Conservation (phyloP, 495 filamentous ascomycete species). For the Daldinia decipiens region DNA sequence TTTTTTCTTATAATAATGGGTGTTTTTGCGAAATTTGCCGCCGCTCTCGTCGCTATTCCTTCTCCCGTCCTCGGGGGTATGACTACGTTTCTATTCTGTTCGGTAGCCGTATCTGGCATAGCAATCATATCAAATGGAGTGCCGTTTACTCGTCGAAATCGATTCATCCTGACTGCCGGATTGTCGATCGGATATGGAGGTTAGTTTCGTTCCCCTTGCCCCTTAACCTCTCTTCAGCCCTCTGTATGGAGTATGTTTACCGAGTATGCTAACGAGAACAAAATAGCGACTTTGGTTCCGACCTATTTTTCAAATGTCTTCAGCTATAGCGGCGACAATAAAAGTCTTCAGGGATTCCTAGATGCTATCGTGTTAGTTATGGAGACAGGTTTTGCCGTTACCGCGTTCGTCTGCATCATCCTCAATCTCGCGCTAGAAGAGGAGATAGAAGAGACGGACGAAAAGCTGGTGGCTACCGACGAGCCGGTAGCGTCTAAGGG, state of each 20-base stretch:
- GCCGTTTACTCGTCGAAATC: slow-evolving; percentile 83
- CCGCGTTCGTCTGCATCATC: slow-evolving; percentile 74
- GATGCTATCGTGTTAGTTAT: slow-evolving; percentile 85
- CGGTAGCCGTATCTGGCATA: slow-evolving; percentile 87
- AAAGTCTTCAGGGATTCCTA: slow-evolving; percentile 76
- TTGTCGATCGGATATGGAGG: slow-evolving; percentile 77
- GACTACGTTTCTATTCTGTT: slow-evolving; percentile 90
- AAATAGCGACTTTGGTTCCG: slow-evolving; percentile 77
- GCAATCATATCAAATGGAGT: slow-evolving; percentile 79
- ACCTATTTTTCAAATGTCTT: slow-evolving; percentile 82
- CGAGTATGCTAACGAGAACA: slow-evolving; percentile 28
- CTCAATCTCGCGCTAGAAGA: slow-evolving; percentile 78
- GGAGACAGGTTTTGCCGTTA: slow-evolving; percentile 81
- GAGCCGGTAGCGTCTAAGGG: slow-evolving; percentile 22
- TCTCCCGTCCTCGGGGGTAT: slow-evolving; percentile 85
- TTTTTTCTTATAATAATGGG: slow-evolving; percentile 90
- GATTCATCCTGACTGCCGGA: slow-evolving; percentile 86
- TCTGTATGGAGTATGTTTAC: not conserved
- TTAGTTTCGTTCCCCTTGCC: slow-evolving; percentile 7
- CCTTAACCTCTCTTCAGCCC: no score
- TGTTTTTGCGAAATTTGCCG: slow-evolving; percentile 93
- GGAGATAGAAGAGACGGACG: slow-evolving; percentile 69
- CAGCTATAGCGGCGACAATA: slow-evolving; percentile 74
- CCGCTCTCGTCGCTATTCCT: slow-evolving; percentile 84
- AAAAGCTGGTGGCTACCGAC: slow-evolving; percentile 23